Evolutionary conservation across 352 stramenopile genomes (phyloP), one percentile per base, ranked within the genome.

Genomic region (Sclerospora graminicola): DNA sequence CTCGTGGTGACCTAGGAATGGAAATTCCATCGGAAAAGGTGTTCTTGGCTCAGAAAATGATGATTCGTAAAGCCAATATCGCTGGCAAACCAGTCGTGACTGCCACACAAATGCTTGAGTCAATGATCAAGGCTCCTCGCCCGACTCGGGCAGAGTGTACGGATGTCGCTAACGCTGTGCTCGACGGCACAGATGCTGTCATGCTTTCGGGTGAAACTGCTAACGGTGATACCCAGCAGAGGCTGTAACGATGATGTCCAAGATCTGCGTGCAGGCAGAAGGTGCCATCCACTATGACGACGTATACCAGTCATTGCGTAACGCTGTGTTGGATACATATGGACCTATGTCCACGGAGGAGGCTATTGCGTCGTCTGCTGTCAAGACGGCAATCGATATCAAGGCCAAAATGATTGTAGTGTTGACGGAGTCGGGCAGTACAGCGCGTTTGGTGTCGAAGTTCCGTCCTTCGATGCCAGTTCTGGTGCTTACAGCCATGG

Each of bases 31-130:
- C 92, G 3, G 89, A 98, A 48, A 98, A 97, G 67, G 94, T 99
- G 19, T 98, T 98, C 67, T 58, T 98, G 26, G 94, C 91, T 0
- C 96, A 99, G 67, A 99, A 99, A 77, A 96, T 95, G 67, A 99
- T 99, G 90, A 98, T 99, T 62, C 76, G 82, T 38, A 87, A 89
- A 69, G 73, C 84, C 38, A 98, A 98, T 65, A 88, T 96, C 46
- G 84, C 78, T 23, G 96, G 95, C 41, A 99, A 99, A 63, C 95
- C 95, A 6, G 95, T 98, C 2, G 86, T 99, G 44, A 97, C 94
- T 8, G 95, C 94, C 31, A 99, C 96, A 33, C 96, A 99, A 60
- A 99, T 99, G 96, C 81, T 99, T 16, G 96, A 99, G 69, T 97
- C 81, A 23, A 99, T 99, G 95, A 97, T 97, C 64, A 82, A 70